Evolutionary conservation across 2,329 filamentous ascomycete species (phyloP).

Genomic region (Alternaria conjuncta): DNA sequence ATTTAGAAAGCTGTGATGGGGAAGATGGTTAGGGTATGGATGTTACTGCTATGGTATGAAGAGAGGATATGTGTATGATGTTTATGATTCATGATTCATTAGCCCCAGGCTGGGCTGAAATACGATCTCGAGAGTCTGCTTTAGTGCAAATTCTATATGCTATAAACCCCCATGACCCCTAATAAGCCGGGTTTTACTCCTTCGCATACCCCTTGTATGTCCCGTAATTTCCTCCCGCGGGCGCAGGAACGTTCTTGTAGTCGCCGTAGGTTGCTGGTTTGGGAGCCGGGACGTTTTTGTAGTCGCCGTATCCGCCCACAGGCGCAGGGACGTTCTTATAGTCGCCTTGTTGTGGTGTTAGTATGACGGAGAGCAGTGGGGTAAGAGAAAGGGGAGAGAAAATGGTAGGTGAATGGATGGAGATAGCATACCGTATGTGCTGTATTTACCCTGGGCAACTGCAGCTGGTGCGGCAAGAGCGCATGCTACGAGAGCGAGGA

Average conservation of each 20-base stretch:
- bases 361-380: not conserved
- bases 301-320: not conserved
- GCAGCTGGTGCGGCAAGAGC: slow-evolving; percentile 23
- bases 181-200: too few relatives aligned
- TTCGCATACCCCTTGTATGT: not conserved
- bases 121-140: not conserved
- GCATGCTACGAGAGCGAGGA: slow-evolving; percentile 31
- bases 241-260: not conserved
- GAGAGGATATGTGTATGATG: not conserved
- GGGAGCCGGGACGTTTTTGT: not conserved
- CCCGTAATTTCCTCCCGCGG: not conserved
- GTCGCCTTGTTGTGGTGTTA: not conserved
- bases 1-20: not conserved
- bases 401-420: too few relatives aligned
- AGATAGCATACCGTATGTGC: slow-evolving; percentile 18
- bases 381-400: too few relatives aligned
- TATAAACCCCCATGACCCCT: not conserved
- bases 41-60: not conserved
- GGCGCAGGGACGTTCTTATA: not conserved
- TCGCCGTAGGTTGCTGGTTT: not conserved
- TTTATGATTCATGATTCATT: not conserved
- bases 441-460: slow-evolving; percentile 21
- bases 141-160: not conserved
- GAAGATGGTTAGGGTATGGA: not conserved
- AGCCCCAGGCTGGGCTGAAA: not conserved